These are phyloP conservation scores for Fraxinus pennsylvanica DNA, from an alignment of 257 asterid genomes.

Conservation along the genomic window DNA sequence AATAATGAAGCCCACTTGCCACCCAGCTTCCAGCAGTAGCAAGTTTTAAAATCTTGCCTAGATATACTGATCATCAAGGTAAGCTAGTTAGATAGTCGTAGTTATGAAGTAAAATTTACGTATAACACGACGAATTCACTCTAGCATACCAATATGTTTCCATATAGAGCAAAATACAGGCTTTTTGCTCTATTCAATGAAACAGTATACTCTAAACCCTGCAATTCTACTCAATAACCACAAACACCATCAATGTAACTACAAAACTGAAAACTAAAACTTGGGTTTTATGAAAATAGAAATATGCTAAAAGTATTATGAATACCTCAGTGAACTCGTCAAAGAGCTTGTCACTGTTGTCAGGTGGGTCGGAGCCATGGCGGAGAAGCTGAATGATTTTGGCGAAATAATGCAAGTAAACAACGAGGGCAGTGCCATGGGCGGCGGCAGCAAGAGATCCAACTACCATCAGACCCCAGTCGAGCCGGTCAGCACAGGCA, in stretches of 20 bases:
- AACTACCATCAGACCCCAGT: slow-evolving; percentile 86
- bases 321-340: slow-evolving; percentile 79
- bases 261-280: neutral
- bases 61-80: neutral
- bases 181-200: neutral
- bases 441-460: slow-evolving; percentile 98
- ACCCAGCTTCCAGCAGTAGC: neutral
- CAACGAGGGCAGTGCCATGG: slow-evolving; percentile 91
- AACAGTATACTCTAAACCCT: neutral
- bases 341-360: slow-evolving; percentile 36
- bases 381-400: slow-evolving; percentile 72
- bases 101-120: too few relatives aligned
- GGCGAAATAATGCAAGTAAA: slow-evolving; percentile 93
- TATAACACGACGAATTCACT: neutral
- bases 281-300: neutral
- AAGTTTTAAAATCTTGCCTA: neutral
- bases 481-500: slow-evolving; percentile 84
- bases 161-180: neutral
- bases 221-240: slow-evolving; percentile 6
- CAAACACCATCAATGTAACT: neutral
- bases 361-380: slow-evolving; percentile 33
- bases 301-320: neutral
- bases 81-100: neutral
- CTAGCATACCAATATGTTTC: neutral
- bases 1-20: neutral